A percentile compares a stretch with the other conserved stretches of the same genome.
Conservation (phyloP, 257 asterid genomes). For the Scutellaria barbata region DNA sequence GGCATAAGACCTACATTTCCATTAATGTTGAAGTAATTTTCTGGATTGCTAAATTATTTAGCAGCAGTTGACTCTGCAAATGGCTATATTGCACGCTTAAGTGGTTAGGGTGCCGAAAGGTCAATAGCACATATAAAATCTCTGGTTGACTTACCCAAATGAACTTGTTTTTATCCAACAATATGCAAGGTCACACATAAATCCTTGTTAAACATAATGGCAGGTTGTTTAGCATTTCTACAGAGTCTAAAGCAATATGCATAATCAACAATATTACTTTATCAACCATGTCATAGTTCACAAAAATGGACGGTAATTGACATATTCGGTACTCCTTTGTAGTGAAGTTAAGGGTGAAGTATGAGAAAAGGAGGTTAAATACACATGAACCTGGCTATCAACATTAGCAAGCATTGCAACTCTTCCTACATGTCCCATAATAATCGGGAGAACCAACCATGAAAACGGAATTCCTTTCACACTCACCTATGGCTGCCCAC, state of each 20-base stretch:
- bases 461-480: conserved; percentile 70
- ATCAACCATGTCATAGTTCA: neutral
- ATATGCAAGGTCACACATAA: too few species aligned
- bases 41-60: neutral
- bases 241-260: conserved; percentile 6
- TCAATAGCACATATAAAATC: too few species aligned
- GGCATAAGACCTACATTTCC: neutral
- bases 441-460: conserved; percentile 92
- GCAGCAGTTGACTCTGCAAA: conserved; percentile 22
- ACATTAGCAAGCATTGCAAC: conserved; percentile 71
- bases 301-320: neutral
- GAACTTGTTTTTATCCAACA: too few species aligned
- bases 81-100: neutral
- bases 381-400: neutral
- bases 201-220: too few species aligned
- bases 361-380: neutral
- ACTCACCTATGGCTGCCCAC: conserved; percentile 94
- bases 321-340: neutral
- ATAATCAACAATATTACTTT: neutral
- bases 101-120: too few species aligned
- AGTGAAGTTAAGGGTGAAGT: neutral
- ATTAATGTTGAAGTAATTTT: neutral
- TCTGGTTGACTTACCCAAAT: too few species aligned
- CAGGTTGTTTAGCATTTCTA: neutral
- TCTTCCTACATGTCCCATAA: conserved; percentile 88